Percentiles rank a stretch among this genome's conserved stretches.
Evolutionary conservation across 2,329 filamentous ascomycete genomes (phyloP).

Genomic region (Exophiala dermatitidis): DNA sequence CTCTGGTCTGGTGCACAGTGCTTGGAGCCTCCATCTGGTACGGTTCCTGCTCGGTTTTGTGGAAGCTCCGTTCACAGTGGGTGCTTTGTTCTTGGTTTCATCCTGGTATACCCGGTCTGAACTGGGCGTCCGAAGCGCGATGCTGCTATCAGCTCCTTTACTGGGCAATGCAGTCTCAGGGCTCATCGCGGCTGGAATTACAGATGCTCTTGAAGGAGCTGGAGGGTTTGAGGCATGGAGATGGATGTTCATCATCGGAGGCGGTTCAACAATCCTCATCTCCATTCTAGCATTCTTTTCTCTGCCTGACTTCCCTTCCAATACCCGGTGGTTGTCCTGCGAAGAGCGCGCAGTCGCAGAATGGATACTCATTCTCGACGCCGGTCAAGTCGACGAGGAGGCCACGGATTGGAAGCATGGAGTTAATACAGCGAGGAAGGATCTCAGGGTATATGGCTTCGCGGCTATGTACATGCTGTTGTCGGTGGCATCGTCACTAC

Average conservation of each 20-base stretch:
- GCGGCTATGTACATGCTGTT: constrained; percentile 6
- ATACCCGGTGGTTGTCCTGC: constrained; percentile 52
- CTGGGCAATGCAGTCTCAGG: constrained; percentile 45
- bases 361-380: constrained; percentile 18
- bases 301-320: constrained; percentile 60
- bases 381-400: constrained; percentile 10
- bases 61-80: constrained; percentile 49
- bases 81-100: constrained; percentile 51
- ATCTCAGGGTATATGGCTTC: constrained; percentile 38
- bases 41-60: constrained; percentile 39
- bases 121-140: constrained; percentile 46
- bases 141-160: constrained; percentile 54
- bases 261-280: constrained; percentile 55
- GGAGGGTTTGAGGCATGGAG: constrained; percentile 9
- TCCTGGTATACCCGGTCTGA: constrained; percentile 46
- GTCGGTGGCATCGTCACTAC: constrained; percentile 50
- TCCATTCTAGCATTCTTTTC: constrained; percentile 52
- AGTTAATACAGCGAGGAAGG: constrained; percentile 20
- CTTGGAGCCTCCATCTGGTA: constrained; percentile 13
- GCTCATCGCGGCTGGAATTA: constrained; percentile 5
- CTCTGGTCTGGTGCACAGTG: constrained; percentile 2
- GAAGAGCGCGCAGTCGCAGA: constrained; percentile 51
- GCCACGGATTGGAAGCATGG: constrained; percentile 30
- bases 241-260: constrained; percentile 50
- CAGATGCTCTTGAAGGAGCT: constrained; percentile 4